Base-by-base conservation (phyloP, 2,329 filamentous ascomycete species). In the Verticillium albo-atrum region DNA sequence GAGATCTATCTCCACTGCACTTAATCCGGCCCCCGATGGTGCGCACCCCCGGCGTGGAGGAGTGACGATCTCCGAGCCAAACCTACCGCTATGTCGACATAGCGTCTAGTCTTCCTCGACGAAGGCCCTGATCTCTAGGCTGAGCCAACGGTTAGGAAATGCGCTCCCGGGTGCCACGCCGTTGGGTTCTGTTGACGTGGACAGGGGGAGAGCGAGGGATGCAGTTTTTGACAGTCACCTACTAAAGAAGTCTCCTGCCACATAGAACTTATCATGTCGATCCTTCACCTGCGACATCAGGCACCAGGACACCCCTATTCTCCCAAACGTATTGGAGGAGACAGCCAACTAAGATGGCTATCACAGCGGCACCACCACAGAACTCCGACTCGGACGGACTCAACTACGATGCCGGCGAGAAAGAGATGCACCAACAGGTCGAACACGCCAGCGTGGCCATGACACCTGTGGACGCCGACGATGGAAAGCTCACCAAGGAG, bases 401-500 rank as follows among this genome's bases (percentile, higher is more conserved):
- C 23, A 15, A 17, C 17, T 34, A 25, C 15, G 52, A 58, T 23
- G 17, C 30, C 15, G 55, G 51, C 30, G 63, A 62, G 55, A 65
- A 65, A 27, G 55, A 57, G 2, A 27, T 54, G 6, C 58, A 60
- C 28, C 47, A 63, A 32, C 56, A 62, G 32, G 28, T 63, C 30
- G 63, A 65, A 34, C 52, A 63, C 54, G 60, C 59, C 23, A 58
- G 23, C 26, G 25, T 30, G 4, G 47, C 57, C n/a, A 30, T 53
- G 17, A 47, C 58, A 14, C 56, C 60, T n/a, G 37, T 42, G 6
- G 54, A 60, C 7, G 59, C 35, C 23, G 58, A 59, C 20, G 59
- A 52, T 23, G 63, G 63, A 12, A 65, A 64, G 23, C 57, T 65
- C 12, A 62, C 61, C 17, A 65, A 64, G 37, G 62, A 65, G 32